phyloP scores from a whole-genome alignment of 805 yeast species.

The Torulaspora gathmanii region DNA sequence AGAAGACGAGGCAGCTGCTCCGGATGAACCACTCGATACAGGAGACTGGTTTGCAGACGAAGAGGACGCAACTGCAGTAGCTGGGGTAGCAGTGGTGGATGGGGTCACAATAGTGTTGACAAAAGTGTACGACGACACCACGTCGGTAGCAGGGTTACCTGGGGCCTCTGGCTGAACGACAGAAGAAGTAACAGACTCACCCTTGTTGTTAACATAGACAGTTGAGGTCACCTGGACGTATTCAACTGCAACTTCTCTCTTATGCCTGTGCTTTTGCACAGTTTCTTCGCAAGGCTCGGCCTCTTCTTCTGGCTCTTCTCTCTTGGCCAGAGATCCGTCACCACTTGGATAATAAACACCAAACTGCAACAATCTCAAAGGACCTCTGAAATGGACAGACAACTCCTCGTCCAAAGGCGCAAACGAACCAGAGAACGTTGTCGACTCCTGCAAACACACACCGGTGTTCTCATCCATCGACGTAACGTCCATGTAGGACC shows the following conservation, averaged over 20 bases:
- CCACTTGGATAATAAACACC: constrained; percentile 79
- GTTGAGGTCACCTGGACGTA: constrained; percentile 73
- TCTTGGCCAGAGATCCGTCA: constrained; percentile 44
- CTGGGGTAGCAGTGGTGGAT: constrained; percentile 22
- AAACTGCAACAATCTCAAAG: constrained; percentile 57
- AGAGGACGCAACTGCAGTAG: constrained; percentile 28
- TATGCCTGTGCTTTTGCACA: constrained; percentile 47
- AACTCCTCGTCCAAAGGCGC: constrained; percentile 65
- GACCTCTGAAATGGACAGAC: constrained; percentile 78
- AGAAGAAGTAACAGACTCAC: constrained; percentile 36
- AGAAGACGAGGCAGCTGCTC: constrained; percentile 22
- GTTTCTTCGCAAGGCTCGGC: constrained; percentile 22
- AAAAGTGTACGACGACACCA: constrained; percentile 16
- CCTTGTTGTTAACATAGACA: constrained; percentile 59
- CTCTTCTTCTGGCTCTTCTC: constrained; percentile 41
- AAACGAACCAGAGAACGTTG: constrained; percentile 57
- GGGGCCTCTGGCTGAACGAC: constrained; percentile 19
- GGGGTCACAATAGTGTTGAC: constrained; percentile 20
- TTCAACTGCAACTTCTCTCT: constrained; percentile 58
- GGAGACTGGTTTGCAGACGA: constrained; percentile 30
- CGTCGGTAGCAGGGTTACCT: constrained; percentile 21
- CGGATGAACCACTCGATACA: constrained; percentile 8
- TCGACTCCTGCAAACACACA: constrained; percentile 55
- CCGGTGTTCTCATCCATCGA: constrained; percentile 69
- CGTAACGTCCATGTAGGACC: constrained; percentile 77